A percentile compares a stretch with the other conserved stretches of the same genome.
phyloP scores from a whole-genome alignment of 441 rosid species.

The Eruca vesicaria region DNA sequence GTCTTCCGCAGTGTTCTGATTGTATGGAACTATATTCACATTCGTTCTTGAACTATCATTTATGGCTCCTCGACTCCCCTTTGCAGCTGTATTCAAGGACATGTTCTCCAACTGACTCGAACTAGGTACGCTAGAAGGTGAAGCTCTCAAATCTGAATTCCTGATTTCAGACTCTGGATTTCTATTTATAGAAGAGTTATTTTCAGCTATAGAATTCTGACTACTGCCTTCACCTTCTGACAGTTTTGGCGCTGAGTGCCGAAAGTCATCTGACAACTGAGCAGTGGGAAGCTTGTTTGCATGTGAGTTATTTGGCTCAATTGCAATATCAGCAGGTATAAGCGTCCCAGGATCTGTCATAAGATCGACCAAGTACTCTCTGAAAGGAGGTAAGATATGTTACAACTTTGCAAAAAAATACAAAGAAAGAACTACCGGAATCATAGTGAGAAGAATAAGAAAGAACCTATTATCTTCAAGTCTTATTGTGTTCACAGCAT shows the following conservation, averaged over 20 bases:
- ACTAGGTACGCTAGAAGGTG: slow-evolving; percentile 41
- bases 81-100: slow-evolving; percentile 51
- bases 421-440: not conserved
- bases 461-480: slow-evolving; percentile 83
- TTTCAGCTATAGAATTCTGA: slow-evolving; percentile 43
- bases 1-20: slow-evolving; percentile 70
- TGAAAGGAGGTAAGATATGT: slow-evolving; percentile 41
- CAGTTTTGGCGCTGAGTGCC: slow-evolving; percentile 46
- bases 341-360: slow-evolving; percentile 99
- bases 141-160: slow-evolving; percentile 53
- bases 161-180: slow-evolving; percentile 39
- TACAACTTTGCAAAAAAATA: slow-evolving; percentile 17
- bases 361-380: slow-evolving; percentile 99
- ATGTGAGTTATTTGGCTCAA: slow-evolving; percentile 49
- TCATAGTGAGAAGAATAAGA: slow-evolving; percentile 29
- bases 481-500: slow-evolving; percentile 92
- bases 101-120: slow-evolving; percentile 56
- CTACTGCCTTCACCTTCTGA: slow-evolving; percentile 73
- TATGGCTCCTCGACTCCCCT: slow-evolving; percentile 62
- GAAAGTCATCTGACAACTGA: slow-evolving; percentile 43
- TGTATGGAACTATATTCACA: slow-evolving; percentile 71
- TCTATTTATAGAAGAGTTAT: slow-evolving; percentile 39
- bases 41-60: slow-evolving; percentile 74
- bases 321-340: slow-evolving; percentile 86
- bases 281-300: slow-evolving; percentile 49